Conservation (phyloP, 805 yeast genomes). For the Saturnispora besseyi region DNA sequence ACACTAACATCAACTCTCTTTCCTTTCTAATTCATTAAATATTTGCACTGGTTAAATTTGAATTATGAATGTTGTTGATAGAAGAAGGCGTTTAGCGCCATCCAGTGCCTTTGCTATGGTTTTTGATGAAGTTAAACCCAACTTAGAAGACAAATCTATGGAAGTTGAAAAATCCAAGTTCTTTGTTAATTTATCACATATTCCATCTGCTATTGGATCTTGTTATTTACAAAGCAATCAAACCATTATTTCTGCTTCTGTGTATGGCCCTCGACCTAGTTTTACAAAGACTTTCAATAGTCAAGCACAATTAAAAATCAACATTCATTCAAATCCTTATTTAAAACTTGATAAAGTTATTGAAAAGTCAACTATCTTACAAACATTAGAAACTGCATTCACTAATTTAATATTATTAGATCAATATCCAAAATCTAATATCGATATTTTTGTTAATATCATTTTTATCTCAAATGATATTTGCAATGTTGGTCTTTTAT, state of each 20-base stretch:
- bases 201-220: conserved; percentile 61
- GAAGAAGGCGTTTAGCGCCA: conserved; percentile 86
- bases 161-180: conserved; percentile 20
- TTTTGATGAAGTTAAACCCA: conserved; percentile 21
- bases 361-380: conserved; percentile 21
- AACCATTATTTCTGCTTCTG: conserved; percentile 54
- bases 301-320: conserved; percentile 23
- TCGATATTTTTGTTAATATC: conserved; percentile 66
- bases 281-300: conserved; percentile 27
- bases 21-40: neutral
- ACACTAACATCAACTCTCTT: neutral
- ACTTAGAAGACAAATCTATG: conserved; percentile 11
- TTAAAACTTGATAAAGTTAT: conserved; percentile 26
- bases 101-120: conserved; percentile 47
- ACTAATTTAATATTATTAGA: conserved; percentile 41
- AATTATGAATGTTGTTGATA: conserved; percentile 42
- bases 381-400: conserved; percentile 34
- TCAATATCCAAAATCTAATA: conserved; percentile 84
- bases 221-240: conserved; percentile 64
- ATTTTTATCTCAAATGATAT: conserved; percentile 37
- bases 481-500: conserved; percentile 30
- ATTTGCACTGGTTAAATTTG: neutral
- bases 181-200: conserved; percentile 52
- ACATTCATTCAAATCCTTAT: conserved; percentile 13
- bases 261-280: conserved; percentile 84